Evolutionary conservation across 257 asterid genomes (phyloP).

Genomic region (Sherardia arvensis): DNA sequence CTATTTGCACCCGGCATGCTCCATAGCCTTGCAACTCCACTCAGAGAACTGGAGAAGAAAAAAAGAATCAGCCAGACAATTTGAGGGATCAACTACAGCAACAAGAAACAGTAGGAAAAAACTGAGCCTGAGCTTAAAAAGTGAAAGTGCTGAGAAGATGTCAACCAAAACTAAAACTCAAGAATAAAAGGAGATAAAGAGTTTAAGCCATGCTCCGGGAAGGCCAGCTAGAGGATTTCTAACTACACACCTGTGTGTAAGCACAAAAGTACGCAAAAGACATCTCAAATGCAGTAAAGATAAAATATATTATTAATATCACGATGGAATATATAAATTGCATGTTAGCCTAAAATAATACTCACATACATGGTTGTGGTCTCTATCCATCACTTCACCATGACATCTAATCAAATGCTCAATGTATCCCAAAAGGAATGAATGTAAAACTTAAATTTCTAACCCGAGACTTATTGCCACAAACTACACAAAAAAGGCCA

Average conservation of each 20-base stretch:
- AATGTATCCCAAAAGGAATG: not conserved
- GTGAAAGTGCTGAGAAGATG: not conserved
- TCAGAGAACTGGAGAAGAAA: constrained; percentile 61
- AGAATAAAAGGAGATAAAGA: not conserved
- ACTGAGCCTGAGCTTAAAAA: not conserved
- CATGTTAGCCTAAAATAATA: not conserved
- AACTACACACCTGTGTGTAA: no score
- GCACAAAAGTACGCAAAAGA: not conserved
- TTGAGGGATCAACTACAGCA: not conserved
- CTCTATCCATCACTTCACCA: not conserved
- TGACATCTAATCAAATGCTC: not conserved
- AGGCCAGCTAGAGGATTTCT: no score
- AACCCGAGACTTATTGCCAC: not conserved
- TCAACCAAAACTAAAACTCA: not conserved
- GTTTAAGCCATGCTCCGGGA: no score
- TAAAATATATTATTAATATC: not conserved
- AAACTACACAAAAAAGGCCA: not conserved
- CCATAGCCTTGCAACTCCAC: constrained; percentile 82
- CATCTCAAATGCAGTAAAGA: not conserved
- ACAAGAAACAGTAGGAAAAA: not conserved
- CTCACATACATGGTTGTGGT: not conserved
- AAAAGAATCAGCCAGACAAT: not conserved
- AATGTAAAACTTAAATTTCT: no score
- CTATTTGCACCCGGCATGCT: constrained; percentile 61
- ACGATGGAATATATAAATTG: no score